These are phyloP conservation scores for Boletellus deceptivus DNA, from an alignment of 1,284 basidiomycete genomes.

Conservation along the genomic window DNA sequence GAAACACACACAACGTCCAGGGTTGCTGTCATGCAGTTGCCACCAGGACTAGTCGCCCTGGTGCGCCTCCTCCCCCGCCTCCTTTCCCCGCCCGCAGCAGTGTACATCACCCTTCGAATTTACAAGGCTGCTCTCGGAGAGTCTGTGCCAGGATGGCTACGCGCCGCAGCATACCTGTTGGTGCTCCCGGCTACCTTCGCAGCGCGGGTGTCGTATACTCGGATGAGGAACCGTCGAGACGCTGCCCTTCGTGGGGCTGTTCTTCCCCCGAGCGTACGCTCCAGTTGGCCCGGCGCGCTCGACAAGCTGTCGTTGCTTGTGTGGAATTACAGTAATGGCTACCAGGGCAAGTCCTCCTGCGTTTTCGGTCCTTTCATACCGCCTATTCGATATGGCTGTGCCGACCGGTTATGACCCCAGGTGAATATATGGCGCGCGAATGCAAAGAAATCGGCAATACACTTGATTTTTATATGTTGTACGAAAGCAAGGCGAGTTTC, in stretches of 20 bases:
- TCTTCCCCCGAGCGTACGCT: slow-evolving; percentile 27
- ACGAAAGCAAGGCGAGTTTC: slow-evolving; percentile 32
- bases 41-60: slow-evolving; percentile 33
- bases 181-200: slow-evolving; percentile 30
- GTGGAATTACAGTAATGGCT: slow-evolving; percentile 32
- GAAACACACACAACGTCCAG: too few species aligned
- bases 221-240: slow-evolving; percentile 23
- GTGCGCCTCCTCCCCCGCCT: slow-evolving; percentile 25
- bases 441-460: slow-evolving; percentile 30
- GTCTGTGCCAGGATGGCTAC: slow-evolving; percentile 14
- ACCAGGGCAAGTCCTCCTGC: slow-evolving; percentile 26
- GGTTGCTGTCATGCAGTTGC: slow-evolving; percentile 14
- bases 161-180: slow-evolving; percentile 21
- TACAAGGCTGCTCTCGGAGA: slow-evolving; percentile 5
- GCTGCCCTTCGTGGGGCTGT: slow-evolving; percentile 36
- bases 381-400: too few species aligned
- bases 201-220: slow-evolving; percentile 19
- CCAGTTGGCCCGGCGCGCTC: slow-evolving; percentile 33
- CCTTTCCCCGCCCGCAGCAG: slow-evolving; percentile 16
- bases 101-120: slow-evolving; percentile 12
- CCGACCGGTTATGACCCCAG: slow-evolving; percentile 16
- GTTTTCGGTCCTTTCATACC: neutral
- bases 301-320: slow-evolving; percentile 28
- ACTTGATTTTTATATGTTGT: slow-evolving; percentile 31
- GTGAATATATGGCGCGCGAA: slow-evolving; percentile 21